Evolutionary conservation across 2,329 filamentous ascomycete genomes (phyloP).

Genomic region (Aspergillus vadensis): DNA sequence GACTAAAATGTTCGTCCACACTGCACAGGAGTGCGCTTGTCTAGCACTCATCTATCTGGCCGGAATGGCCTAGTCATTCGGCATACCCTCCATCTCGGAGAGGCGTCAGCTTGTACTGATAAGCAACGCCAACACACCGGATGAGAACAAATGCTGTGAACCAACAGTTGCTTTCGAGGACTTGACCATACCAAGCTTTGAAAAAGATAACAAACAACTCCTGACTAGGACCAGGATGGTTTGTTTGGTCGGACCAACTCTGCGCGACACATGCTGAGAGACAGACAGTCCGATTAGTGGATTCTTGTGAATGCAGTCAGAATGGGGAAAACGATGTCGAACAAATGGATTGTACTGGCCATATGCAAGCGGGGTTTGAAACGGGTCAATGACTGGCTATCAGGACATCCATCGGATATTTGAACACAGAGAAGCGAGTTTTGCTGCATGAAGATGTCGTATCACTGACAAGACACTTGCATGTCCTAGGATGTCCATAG

Average conservation of each 20-base stretch:
- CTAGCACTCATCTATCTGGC: neutral
- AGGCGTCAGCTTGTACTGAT: neutral
- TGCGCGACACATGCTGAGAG: neutral
- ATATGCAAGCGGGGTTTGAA: neutral
- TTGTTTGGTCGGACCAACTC: neutral
- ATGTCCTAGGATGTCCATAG: slow-evolving; percentile 13
- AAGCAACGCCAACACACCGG: neutral
- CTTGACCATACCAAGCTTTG: slow-evolving; percentile 11
- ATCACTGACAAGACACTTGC: slow-evolving; percentile 19
- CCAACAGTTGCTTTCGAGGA: slow-evolving; percentile 6
- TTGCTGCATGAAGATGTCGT: slow-evolving; percentile 9
- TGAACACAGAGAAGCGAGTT: slow-evolving; percentile 11
- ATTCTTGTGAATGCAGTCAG: neutral
- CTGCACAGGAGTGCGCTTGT: no score
- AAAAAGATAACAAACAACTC: slow-evolving; percentile 14
- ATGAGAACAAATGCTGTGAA: slow-evolving; percentile 1
- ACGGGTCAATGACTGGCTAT: neutral
- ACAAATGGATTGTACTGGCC: slow-evolving; percentile 5
- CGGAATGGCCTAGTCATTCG: neutral
- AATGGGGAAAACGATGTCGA: neutral
- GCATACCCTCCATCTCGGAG: neutral
- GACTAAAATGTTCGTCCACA: neutral
- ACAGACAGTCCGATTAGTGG: neutral
- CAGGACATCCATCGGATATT: slow-evolving; percentile 5
- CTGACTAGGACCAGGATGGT: neutral